Evolutionary conservation across 306 rosid species (phyloP).

Genomic region (Quercus engelmannii): DNA sequence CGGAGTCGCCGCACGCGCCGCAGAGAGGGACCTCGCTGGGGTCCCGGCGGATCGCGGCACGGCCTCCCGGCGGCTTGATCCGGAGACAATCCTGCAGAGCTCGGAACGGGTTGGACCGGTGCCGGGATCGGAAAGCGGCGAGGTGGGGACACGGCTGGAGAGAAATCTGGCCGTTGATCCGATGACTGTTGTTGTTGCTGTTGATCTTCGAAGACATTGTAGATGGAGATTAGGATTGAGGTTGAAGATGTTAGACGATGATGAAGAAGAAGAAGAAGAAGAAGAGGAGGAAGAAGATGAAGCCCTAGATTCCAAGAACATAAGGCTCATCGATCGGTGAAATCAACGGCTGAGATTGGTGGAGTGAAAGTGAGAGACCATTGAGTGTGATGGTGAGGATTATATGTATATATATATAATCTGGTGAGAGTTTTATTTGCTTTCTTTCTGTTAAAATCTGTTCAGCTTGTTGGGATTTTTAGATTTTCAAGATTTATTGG

Average conservation of each 20-base stretch:
- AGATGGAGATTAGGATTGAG: conserved; percentile 29
- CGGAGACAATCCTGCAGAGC: conserved; percentile 78
- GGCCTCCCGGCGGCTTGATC: conserved; percentile 71
- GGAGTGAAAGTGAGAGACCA: conserved; percentile 31
- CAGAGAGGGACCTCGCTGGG: conserved; percentile 71
- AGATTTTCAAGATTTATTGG: not conserved
- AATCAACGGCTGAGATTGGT: conserved; percentile 56
- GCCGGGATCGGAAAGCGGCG: conserved; percentile 59
- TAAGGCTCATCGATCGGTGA: conserved; percentile 40
- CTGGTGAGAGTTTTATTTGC: not conserved
- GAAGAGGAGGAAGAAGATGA: conserved; percentile 18
- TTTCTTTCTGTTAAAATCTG: not conserved
- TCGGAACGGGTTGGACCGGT: conserved; percentile 73
- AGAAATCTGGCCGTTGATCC: conserved; percentile 48
- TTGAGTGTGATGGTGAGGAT: conserved; percentile 34
- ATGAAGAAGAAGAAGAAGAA: conserved; percentile 28
- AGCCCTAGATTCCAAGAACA: conserved; percentile 44
- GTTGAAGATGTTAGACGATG: conserved; percentile 23
- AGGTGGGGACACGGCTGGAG: conserved; percentile 77
- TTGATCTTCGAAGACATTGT: conserved; percentile 67
- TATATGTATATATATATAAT: too few species aligned
- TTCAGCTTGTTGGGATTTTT: not conserved
- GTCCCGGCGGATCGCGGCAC: conserved; percentile 77
- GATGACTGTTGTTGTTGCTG: conserved; percentile 10
- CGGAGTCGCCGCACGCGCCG: conserved; percentile 47